phyloP scores from a whole-genome alignment of 306 rosid species.

The Casuarina glauca region DNA sequence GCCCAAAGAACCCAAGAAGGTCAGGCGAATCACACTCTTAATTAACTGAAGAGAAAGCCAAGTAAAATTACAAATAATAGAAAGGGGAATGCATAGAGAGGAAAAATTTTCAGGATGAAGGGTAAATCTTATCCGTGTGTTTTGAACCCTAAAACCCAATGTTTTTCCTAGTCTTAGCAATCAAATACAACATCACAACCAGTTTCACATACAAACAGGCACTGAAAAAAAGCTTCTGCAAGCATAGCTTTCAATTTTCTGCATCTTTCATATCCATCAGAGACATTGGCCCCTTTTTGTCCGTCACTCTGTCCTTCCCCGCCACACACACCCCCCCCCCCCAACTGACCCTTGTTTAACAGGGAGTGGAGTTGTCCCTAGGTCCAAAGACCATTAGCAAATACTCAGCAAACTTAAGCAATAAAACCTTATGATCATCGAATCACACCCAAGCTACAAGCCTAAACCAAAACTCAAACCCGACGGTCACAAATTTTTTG shows the following conservation, averaged over 20 bases:
- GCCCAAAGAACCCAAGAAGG: neutral
- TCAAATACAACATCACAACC: neutral
- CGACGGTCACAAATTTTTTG: neutral
- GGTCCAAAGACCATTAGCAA: conserved; percentile 2
- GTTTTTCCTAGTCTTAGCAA: neutral
- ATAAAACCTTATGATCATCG: neutral
- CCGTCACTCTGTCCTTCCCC: neutral
- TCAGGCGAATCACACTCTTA: neutral
- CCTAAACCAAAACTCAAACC: neutral
- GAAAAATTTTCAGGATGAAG: neutral
- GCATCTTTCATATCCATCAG: neutral
- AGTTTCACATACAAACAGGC: neutral
- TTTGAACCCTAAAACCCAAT: neutral
- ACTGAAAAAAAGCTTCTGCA: neutral
- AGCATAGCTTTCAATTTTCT: neutral
- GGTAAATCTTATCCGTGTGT: neutral
- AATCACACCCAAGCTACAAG: neutral
- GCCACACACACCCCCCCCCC: no score
- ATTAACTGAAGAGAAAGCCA: neutral
- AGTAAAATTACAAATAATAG: neutral
- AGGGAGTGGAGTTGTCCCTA: neutral
- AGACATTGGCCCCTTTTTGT: neutral
- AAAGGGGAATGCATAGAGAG: neutral
- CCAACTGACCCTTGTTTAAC: neutral
- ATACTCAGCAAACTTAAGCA: neutral